Base-by-base conservation (phyloP, 768 basidiomycete species). In the Clathrus columnatus region DNA sequence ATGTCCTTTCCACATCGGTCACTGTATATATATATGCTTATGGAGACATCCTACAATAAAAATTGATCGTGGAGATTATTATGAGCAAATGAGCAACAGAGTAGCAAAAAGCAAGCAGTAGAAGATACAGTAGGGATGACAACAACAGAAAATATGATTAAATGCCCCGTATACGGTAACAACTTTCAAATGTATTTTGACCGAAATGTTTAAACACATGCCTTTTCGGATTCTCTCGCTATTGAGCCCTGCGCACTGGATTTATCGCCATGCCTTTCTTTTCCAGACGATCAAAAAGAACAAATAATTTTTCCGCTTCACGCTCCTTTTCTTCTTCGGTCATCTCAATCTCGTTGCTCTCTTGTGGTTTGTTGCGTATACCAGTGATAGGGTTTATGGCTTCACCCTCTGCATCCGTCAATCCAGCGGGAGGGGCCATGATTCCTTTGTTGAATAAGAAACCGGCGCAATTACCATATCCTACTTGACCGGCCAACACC, bases 391-490 rank as follows among this genome's bases (percentile, higher is more conserved):
- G 91, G 65, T 91, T 87, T 66, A 90, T 86, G 5, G 74, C 68
- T 24, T 73, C 69, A 17, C 75, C 75, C 7, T 64, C 50, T 7
- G 72, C 67, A 4, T 56, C 64, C 1, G 71, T 65, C 21, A 71
- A 67, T 10, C 68, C 61, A 0, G 73, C 74, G 8, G 54, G 54
- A 1, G 84, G 87, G 5, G 81, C 78, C 64, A 87, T 75, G 61
- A 98, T 76, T 16, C 92, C 93, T 64, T 92, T 94, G 65, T 87
- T 83, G 73, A 91, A 94, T 23, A 99, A 75, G 75, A 91, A 88
- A 0, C 96, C 96, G 0, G 93, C 91, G 42, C 93, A 91, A 65
- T 93, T 93, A 42, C 95, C 95, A 62, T 99, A 99, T 6, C 95
- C 95, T 51, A 96, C 78, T 44, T 87, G 79, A 4, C 82, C 77